These are phyloP conservation scores for Cetraspora pellucida DNA, from an alignment of 192 early-diverging fungal genomes.

Conservation along the genomic window DNA sequence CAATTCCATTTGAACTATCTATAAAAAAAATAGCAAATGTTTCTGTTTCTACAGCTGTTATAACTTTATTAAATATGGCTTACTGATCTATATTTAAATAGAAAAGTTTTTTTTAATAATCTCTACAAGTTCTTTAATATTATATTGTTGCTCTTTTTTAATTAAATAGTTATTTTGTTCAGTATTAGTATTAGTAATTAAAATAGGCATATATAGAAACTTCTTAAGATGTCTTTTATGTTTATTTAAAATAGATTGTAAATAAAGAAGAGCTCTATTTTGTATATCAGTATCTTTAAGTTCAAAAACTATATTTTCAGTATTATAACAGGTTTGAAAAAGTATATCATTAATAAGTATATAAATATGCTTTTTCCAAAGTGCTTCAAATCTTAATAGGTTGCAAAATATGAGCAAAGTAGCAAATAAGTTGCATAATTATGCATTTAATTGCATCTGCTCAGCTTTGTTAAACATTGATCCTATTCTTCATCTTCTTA, in stretches of 20 bases:
- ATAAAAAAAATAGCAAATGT: constrained; percentile 34
- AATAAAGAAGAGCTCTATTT: constrained; percentile 1
- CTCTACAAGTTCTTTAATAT: background rate
- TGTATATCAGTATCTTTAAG: constrained; percentile 16
- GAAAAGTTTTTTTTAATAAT: background rate
- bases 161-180: constrained; percentile 17
- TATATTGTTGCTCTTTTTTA: constrained; percentile 18
- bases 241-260: constrained; percentile 6
- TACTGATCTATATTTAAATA: constrained; percentile 13
- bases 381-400: background rate
- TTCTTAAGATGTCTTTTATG: constrained; percentile 16
- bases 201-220: constrained; percentile 28
- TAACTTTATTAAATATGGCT: constrained; percentile 6
- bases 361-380: constrained; percentile 17
- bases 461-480: constrained; percentile 32
- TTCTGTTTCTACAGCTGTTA: constrained; percentile 11
- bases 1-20: background rate
- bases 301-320: background rate
- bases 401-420: constrained; percentile 7
- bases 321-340: background rate
- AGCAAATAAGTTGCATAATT: constrained; percentile 38
- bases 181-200: background rate
- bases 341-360: constrained; percentile 26
- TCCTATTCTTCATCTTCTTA: constrained; percentile 39
- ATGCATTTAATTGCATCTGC: constrained; percentile 8